Conservation (phyloP, 2,329 filamentous ascomycete species). For the Lasiodiplodia sp. region DNA sequence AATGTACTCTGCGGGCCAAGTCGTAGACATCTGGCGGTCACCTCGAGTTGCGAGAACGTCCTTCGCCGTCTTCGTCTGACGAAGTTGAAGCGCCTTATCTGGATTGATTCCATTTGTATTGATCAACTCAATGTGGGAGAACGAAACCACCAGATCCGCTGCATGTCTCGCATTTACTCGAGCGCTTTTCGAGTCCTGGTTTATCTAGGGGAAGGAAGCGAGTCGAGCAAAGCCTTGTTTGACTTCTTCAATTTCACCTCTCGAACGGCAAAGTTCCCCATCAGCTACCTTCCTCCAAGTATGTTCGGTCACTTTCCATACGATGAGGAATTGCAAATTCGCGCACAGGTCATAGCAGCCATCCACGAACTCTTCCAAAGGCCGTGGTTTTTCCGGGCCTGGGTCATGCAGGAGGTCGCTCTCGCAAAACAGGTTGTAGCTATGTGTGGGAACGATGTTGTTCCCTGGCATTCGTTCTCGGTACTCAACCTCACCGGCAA, state of each 20-base stretch:
- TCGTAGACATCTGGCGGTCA: neutral
- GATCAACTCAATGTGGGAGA: constrained; percentile 5
- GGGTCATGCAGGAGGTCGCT: neutral
- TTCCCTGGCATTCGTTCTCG: neutral
- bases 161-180: neutral
- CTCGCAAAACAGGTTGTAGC: neutral
- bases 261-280: neutral
- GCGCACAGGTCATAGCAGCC: neutral
- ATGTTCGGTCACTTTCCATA: neutral
- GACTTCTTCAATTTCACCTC: neutral
- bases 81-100: neutral
- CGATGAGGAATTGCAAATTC: neutral
- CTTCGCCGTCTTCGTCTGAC: neutral
- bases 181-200: neutral
- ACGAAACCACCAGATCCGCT: neutral
- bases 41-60: neutral
- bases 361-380: neutral
- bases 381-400: neutral
- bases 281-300: neutral
- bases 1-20: neutral
- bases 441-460: neutral
- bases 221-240: neutral
- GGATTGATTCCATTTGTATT: constrained; percentile 11
- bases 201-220: neutral
- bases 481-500: neutral